Conservation (phyloP, 805 yeast species). For the Wickerhamomyces xylosicus region DNA sequence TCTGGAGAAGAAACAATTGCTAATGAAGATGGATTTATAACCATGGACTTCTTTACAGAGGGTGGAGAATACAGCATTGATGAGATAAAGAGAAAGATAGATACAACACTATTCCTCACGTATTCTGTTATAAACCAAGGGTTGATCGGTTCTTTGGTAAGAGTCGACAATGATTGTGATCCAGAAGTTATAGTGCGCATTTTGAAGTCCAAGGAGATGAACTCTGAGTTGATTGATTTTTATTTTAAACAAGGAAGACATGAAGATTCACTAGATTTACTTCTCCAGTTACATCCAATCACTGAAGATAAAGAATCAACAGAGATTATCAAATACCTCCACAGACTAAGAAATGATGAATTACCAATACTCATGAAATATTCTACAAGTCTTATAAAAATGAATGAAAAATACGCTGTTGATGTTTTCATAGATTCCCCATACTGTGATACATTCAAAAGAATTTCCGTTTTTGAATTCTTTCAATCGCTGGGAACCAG, state of each 20-base stretch:
- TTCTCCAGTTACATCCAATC: conserved; percentile 25
- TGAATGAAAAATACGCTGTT: conserved; percentile 26
- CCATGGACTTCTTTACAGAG: conserved; percentile 11
- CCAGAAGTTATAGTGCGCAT: conserved; percentile 46
- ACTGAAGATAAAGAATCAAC: conserved; percentile 3
- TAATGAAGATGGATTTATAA: conserved; percentile 6
- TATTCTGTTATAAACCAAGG: conserved; percentile 61
- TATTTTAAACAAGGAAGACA: conserved; percentile 56
- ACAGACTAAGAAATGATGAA: conserved; percentile 37
- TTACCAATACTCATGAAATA: conserved; percentile 48
- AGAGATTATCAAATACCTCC: conserved; percentile 39
- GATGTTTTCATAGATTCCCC: conserved; percentile 54
- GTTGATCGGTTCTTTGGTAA: conserved; percentile 71
- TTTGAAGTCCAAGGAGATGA: conserved; percentile 36
- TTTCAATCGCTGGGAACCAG: conserved; percentile 22
- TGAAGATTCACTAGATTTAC: conserved; percentile 52
- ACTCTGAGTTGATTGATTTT: conserved; percentile 69
- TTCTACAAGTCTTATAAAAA: conserved; percentile 38
- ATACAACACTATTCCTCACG: conserved; percentile 68
- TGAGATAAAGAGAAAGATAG: conserved; percentile 40
- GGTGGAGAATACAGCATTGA: conserved; percentile 19
- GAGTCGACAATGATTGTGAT: conserved; percentile 70
- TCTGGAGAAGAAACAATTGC: conserved; percentile 6
- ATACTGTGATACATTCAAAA: conserved; percentile 49
- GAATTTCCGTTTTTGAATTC: conserved; percentile 40